Conservation (phyloP, 2,329 filamentous ascomycete genomes). For the Fusarium penzigii region DNA sequence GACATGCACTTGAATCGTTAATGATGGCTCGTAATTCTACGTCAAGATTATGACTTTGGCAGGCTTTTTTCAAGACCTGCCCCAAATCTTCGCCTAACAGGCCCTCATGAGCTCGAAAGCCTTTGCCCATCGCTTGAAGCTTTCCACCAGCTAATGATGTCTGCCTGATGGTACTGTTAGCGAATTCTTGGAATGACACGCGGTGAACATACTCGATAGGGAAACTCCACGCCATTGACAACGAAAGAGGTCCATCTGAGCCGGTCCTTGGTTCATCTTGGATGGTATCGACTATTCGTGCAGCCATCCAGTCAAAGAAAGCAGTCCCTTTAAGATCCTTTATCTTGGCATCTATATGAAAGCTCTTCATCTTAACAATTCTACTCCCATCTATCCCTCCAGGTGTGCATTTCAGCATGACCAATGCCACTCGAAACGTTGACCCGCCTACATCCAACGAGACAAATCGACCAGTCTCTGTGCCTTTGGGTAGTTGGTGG, state of each 20-base stretch:
- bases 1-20: conserved; percentile 68
- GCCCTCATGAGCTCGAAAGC: conserved; percentile 60
- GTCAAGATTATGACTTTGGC: conserved; percentile 49
- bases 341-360: conserved; percentile 56
- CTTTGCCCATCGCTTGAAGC: conserved; percentile 66
- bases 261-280: conserved; percentile 42
- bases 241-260: conserved; percentile 48
- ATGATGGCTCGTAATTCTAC: conserved; percentile 62
- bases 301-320: conserved; percentile 71
- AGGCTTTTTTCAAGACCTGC: conserved; percentile 57
- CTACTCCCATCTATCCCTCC: conserved; percentile 43
- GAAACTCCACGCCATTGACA: conserved; percentile 70
- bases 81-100: conserved; percentile 62
- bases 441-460: conserved; percentile 71
- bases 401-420: conserved; percentile 54
- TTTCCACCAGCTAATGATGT: conserved; percentile 61
- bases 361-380: conserved; percentile 57
- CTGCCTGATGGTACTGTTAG: conserved; percentile 50
- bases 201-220: conserved; percentile 62
- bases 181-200: conserved; percentile 1
- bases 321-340: conserved; percentile 58
- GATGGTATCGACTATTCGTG: conserved; percentile 59
- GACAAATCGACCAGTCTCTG: conserved; percentile 60
- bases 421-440: conserved; percentile 64
- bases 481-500: conserved; percentile 62